Percentiles rank a stretch among this genome's conserved stretches.
Conservation (phyloP, 2,329 filamentous ascomycete species). For the Fusarium cicatricum region DNA sequence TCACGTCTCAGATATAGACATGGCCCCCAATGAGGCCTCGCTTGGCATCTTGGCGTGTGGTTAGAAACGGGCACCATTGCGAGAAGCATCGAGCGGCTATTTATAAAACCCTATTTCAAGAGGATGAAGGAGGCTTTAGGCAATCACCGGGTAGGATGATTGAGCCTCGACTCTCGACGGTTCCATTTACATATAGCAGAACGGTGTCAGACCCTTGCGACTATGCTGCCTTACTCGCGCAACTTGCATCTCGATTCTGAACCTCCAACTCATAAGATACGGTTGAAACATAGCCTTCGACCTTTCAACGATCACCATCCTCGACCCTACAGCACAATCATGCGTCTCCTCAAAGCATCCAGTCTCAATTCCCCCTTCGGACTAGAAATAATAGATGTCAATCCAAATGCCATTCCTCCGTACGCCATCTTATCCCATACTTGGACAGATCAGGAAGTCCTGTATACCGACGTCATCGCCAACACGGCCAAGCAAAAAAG, state of each 20-base stretch:
- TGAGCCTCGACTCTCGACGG: no score
- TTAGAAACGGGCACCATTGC: no score
- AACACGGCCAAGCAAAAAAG: constrained; percentile 3
- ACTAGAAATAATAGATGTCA: background rate
- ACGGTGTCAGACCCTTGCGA: no score
- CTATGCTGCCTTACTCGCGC: no score
- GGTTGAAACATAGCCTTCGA: background rate
- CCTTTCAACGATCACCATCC: background rate
- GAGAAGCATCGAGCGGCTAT: no score
- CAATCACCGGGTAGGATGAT: no score
- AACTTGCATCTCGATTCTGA: background rate
- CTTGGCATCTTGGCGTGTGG: no score
- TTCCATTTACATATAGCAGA: no score
- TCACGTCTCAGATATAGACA: no score
- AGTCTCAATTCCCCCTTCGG: background rate
- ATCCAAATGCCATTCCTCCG: constrained; percentile 2
- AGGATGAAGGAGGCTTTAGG: no score
- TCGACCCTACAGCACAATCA: background rate
- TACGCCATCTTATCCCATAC: constrained; percentile 42
- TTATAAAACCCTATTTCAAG: no score
- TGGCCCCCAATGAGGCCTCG: no score
- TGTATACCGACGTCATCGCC: constrained; percentile 11
- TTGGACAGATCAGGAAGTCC: constrained; percentile 39
- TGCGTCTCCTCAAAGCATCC: constrained; percentile 5
- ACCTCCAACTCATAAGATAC: background rate